These are phyloP conservation scores for Fusarium brevicatenulatum DNA, from an alignment of 2,329 filamentous ascomycete genomes.

Conservation along the genomic window DNA sequence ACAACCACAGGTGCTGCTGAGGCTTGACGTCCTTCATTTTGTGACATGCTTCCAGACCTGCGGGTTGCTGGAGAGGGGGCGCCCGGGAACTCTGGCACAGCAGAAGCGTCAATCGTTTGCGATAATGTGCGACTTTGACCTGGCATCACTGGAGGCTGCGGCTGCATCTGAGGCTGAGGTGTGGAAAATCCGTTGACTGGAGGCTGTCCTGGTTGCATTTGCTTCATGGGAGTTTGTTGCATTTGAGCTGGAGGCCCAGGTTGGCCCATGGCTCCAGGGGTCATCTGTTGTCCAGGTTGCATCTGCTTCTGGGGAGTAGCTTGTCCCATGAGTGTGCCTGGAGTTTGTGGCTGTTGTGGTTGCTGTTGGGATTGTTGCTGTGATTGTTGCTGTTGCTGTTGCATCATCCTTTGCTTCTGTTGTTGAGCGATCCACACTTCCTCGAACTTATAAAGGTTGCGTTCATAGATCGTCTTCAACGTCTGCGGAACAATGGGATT, in stretches of 20 bases:
- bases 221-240: conserved; percentile 54
- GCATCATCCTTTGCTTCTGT: conserved; percentile 62
- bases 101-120: conserved; percentile 57
- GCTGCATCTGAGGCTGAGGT: conserved; percentile 45
- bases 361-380: conserved; percentile 52
- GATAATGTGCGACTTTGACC: conserved; percentile 63
- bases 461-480: conserved; percentile 78
- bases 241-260: conserved; percentile 41
- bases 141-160: conserved; percentile 33
- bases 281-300: conserved; percentile 47
- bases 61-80: conserved; percentile 57
- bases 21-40: conserved; percentile 46
- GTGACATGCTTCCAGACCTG: conserved; percentile 55
- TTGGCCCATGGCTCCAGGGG: conserved; percentile 52
- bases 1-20: conserved; percentile 29
- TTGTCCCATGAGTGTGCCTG: conserved; percentile 42
- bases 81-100: conserved; percentile 52
- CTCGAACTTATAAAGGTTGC: conserved; percentile 82
- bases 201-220: conserved; percentile 54
- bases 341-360: conserved; percentile 50
- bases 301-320: conserved; percentile 50
- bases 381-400: conserved; percentile 56
- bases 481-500: conserved; percentile 74
- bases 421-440: conserved; percentile 70
- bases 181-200: conserved; percentile 52